Conservation (phyloP, 345 rosid genomes). For the Cardamine chenopodiifolia region DNA sequence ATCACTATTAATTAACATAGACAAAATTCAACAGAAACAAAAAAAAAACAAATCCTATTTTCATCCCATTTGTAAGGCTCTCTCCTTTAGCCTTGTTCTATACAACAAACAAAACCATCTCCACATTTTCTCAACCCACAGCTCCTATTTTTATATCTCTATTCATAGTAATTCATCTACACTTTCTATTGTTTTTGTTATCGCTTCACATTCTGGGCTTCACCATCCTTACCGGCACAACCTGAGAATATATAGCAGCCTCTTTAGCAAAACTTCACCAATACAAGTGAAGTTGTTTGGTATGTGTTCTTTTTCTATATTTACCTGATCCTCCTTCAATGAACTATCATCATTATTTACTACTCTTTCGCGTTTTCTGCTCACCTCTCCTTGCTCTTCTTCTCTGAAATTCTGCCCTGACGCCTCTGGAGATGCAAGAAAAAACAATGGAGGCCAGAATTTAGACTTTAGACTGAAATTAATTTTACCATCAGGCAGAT, state of each 20-base stretch:
- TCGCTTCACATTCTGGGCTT: slow-evolving; percentile 23
- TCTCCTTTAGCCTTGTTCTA: slow-evolving; percentile 33
- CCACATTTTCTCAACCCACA: slow-evolving; percentile 8
- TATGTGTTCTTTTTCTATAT: slow-evolving; percentile 4
- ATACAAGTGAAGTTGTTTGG: neutral
- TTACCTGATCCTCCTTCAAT: slow-evolving; percentile 43
- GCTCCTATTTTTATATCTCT: slow-evolving; percentile 19
- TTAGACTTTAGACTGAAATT: slow-evolving; percentile 3
- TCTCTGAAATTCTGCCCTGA: slow-evolving; percentile 79
- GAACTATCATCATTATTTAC: slow-evolving; percentile 30
- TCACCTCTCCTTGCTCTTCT: slow-evolving; percentile 29
- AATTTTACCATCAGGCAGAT: neutral
- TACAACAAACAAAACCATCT: slow-evolving; percentile 27
- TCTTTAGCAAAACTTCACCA: slow-evolving; percentile 24
- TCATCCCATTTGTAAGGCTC: slow-evolving; percentile 31
- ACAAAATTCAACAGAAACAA: slow-evolving; percentile 27
- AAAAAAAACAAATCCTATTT: neutral
- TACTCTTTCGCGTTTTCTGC: slow-evolving; percentile 37
- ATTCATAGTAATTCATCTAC: slow-evolving; percentile 32
- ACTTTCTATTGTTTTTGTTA: slow-evolving; percentile 23
- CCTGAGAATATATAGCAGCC: slow-evolving; percentile 34
- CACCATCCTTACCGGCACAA: slow-evolving; percentile 36
- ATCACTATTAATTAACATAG: neutral
- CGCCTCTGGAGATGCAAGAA: slow-evolving; percentile 52
- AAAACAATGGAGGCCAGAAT: slow-evolving; percentile 3